Conservation (phyloP, 2,329 filamentous ascomycete genomes). For the Fusarium lyarnte region DNA sequence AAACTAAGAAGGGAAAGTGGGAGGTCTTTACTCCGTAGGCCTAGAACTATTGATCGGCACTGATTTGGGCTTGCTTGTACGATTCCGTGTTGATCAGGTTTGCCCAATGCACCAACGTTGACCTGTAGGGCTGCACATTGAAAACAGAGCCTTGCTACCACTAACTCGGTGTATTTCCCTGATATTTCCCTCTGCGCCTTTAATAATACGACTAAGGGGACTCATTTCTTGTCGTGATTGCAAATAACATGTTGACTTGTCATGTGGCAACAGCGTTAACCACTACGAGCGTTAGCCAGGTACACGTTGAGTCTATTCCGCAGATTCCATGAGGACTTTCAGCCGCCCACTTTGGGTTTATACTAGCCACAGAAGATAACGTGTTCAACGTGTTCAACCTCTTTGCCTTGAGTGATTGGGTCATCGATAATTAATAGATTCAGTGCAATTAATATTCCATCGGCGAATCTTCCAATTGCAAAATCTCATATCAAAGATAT, state of each 20-base stretch:
- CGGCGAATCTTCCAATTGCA: neutral
- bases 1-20: neutral
- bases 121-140: conserved; percentile 2
- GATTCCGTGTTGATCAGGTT: conserved; percentile 10
- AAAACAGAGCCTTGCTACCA: neutral
- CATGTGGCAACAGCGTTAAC: conserved; percentile 20
- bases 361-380: conserved; percentile 1
- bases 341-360: conserved; percentile 15
- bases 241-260: neutral
- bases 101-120: neutral
- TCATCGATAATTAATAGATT: neutral
- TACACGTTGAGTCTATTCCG: conserved; percentile 12
- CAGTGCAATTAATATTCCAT: neutral
- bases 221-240: neutral
- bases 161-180: neutral
- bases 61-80: neutral
- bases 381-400: neutral
- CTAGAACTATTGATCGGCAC: conserved; percentile 38
- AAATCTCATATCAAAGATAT: conserved; percentile 5
- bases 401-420: conserved; percentile 2
- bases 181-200: neutral
- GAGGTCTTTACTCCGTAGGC: neutral
- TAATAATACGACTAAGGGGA: neutral
- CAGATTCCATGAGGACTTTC: neutral
- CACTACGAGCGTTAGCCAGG: conserved; percentile 23